Percentiles rank a stretch among this genome's conserved stretches.
phyloP scores from a whole-genome alignment of 1,284 basidiomycete genomes.

The Austropuccinia psidii region DNA sequence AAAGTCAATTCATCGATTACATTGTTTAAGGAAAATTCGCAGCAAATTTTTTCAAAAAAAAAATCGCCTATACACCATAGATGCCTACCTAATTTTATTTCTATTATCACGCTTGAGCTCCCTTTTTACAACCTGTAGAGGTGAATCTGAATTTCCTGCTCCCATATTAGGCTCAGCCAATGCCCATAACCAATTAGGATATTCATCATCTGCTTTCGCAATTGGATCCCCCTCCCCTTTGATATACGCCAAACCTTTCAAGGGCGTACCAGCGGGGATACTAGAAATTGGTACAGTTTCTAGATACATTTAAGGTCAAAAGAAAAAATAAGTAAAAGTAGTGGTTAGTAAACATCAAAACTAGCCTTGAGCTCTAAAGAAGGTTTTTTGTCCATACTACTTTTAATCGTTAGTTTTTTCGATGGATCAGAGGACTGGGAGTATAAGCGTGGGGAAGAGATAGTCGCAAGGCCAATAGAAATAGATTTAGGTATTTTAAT shows the following conservation, averaged over 20 bases:
- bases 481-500: too few relatives aligned
- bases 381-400: too few relatives aligned
- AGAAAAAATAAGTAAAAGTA: not conserved
- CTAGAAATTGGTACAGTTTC: conserved; percentile 10
- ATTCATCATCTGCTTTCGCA: conserved; percentile 44
- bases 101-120: conserved; percentile 27
- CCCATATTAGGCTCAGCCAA: conserved; percentile 42
- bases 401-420: too few relatives aligned
- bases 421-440: too few relatives aligned
- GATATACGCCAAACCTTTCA: conserved; percentile 45
- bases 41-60: too few relatives aligned
- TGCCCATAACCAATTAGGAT: conserved; percentile 46
- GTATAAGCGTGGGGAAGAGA: too few relatives aligned
- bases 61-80: too few relatives aligned
- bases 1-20: too few relatives aligned
- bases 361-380: too few relatives aligned
- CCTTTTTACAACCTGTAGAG: conserved; percentile 8
- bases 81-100: conserved; percentile 26
- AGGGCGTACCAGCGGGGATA: conserved; percentile 42
- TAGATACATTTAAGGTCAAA: not conserved
- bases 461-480: too few relatives aligned
- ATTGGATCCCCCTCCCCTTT: conserved; percentile 47
- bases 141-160: conserved; percentile 10
- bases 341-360: not conserved
- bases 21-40: too few relatives aligned